Base-by-base conservation (phyloP, 2,329 filamentous ascomycete genomes). In the Passalora sequoiae region DNA sequence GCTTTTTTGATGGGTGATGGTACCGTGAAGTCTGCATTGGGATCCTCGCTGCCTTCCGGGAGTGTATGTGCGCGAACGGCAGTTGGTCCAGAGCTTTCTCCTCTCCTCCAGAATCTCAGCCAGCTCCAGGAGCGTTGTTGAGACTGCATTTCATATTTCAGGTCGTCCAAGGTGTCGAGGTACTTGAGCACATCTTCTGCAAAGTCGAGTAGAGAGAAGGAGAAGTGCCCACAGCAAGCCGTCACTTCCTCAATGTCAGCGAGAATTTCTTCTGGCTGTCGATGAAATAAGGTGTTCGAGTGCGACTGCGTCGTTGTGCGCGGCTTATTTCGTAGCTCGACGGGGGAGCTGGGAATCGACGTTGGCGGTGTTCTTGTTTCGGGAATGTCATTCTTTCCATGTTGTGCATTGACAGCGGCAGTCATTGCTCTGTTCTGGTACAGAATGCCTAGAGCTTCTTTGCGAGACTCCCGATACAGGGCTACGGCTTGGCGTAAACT, bases 241-340 rank as follows among this genome's bases (percentile, higher is more conserved):
- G 91, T 89, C 8, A 97, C 89, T 65, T 98, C 92, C 63, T 98
- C 92, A 44, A 95, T 89, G 63, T 97, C 92, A 2, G 91, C 92
- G 60, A 94, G 84, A 6, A 91, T 76, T 49, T 84, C 84, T 40
- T 87, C 44, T 1, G 50, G 53, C 10, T 43, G 40, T 27, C 50
- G 41, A 19, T 54, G 35, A 40, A 55, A 55, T 6, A 53, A 40
- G 3, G 48, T 51, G 20, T 49, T 49, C 6, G 51, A 40, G 13
- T 44, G 47, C 6, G 51, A 40, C n/a, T 44, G 47, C 16, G 28
- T 38, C 4, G 30, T 17, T 21, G 36, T 21, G 6, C 30, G 20
- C 12, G 28, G 27, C 13, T 33, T 40, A 16, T 30, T 36, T 35
- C 52, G 43, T 20, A 15, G 19, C 25, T 47, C 47, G 2, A 38